phyloP scores from a whole-genome alignment of 352 stramenopile species.

The Globisporangium paroecandrum region DNA sequence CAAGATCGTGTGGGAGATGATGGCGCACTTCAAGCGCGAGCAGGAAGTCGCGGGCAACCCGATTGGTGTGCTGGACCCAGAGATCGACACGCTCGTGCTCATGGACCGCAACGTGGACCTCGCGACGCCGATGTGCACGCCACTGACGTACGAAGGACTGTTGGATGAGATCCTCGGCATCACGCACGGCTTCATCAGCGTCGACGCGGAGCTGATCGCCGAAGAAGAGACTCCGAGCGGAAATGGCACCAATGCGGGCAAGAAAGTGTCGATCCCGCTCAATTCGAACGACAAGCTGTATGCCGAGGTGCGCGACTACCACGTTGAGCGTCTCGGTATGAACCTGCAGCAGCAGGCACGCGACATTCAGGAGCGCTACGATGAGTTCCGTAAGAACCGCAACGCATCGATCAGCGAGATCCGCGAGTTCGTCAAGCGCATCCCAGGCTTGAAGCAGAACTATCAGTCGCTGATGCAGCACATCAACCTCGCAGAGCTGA shows the following conservation, averaged over 20 bases:
- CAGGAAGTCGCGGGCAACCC: constrained; percentile 79
- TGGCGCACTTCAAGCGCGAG: constrained; percentile 91
- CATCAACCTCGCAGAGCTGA: constrained; percentile 95
- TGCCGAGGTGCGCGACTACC: constrained; percentile 94
- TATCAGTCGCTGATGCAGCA: constrained; percentile 96
- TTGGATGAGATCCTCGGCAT: constrained; percentile 96
- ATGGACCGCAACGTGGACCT: constrained; percentile 95
- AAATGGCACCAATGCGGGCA: constrained; percentile 34
- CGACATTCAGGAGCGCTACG: constrained; percentile 92
- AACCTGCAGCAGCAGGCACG: constrained; percentile 96
- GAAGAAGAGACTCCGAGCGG: constrained; percentile 48
- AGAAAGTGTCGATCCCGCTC: constrained; percentile 89
- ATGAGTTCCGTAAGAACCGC: constrained; percentile 94
- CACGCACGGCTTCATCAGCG: constrained; percentile 85
- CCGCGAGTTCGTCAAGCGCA: constrained; percentile 98
- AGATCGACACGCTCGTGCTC: constrained; percentile 94
- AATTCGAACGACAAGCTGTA: constrained; percentile 97
- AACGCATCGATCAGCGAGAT: constrained; percentile 97
- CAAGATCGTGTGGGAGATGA: constrained; percentile 91
- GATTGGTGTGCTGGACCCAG: constrained; percentile 72
- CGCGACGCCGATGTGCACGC: constrained; percentile 94
- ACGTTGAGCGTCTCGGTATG: constrained; percentile 95
- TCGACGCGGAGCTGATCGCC: constrained; percentile 71
- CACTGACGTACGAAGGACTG: constrained; percentile 96
- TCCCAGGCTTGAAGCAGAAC: constrained; percentile 91